Base-by-base conservation (phyloP, 2,329 filamentous ascomycete genomes). In the Colletotrichum sojae region DNA sequence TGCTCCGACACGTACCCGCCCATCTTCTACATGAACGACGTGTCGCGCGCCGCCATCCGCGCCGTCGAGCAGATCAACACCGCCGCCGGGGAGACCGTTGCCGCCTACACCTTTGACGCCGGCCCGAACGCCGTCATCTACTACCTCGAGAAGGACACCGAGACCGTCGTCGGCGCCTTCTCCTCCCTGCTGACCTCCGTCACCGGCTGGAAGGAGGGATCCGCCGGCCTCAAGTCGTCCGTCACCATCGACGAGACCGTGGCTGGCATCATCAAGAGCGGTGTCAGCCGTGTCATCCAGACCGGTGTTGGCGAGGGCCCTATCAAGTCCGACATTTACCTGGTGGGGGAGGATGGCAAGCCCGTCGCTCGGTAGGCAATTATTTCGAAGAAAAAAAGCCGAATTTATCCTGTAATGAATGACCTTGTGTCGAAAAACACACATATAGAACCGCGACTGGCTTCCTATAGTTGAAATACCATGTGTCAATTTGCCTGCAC, bases 21-120 rank as follows among this genome's bases (percentile, higher is more conserved):
- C 18, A 99, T 99, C 78, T 98, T 97, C 83, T 99, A 99, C 86
- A 91, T 99, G 87, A 99, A 98, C 82, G 96, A 99, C 78, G 91
- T 95, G 16, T 95, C 92, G 20, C 87, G 92, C 45, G 94, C 95
- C 1, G 94, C 95, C 6, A 94, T 99, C 69, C 88, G 94, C 60
- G 90, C 94, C 16, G 95, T 98, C 36, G 94, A 99, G 83, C 88
- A 91, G 74, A 93, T 98, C 83, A 99, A 99, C 78, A 86, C 86
- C 62, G 87, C 88, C 25, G 94, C 92, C 5, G 94, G 94, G 62
- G 91, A 90, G 82, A 91, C 89, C 0, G 88, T 98, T 18, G 94
- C 94, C 4, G 96, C 96, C 4, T 99, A 99, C 81, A 99, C 96
- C 0, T 99, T 98, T 76, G 96, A 99, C 78, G 96, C 96, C 0